phyloP scores from a whole-genome alignment of 2,329 filamentous ascomycete species.

The Amauroascus verrucosus region DNA sequence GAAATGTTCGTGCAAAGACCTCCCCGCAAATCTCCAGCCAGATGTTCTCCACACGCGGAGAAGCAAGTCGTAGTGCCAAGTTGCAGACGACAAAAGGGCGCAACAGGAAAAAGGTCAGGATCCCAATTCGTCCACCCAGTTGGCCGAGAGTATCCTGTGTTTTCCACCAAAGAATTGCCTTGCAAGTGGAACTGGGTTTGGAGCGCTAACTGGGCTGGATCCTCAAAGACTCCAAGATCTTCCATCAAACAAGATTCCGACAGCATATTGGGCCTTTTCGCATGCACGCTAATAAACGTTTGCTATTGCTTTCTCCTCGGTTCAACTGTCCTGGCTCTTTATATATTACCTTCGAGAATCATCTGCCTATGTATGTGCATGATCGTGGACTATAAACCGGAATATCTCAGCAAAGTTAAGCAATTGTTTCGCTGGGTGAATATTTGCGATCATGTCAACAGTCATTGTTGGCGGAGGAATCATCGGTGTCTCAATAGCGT shows the following conservation, averaged over 20 bases:
- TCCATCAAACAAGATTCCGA: not conserved
- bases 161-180: not conserved
- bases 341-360: too few species aligned
- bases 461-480: conserved; percentile 61
- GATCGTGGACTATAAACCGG: too few species aligned
- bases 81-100: not conserved
- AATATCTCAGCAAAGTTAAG: too few species aligned
- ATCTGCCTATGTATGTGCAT: too few species aligned
- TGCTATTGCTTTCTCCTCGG: not conserved
- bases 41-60: not conserved
- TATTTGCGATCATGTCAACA: conserved; percentile 39
- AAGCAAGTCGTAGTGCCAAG: not conserved
- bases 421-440: not conserved
- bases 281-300: not conserved
- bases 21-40: not conserved
- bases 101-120: not conserved
- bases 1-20: not conserved
- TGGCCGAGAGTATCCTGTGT: not conserved
- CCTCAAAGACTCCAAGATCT: not conserved
- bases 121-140: not conserved
- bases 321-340: not conserved
- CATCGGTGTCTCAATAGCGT: conserved; percentile 60
- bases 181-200: not conserved
- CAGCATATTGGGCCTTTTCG: too few species aligned
- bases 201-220: not conserved